Base-by-base conservation (phyloP, 2,329 filamentous ascomycete genomes). In the Aphanocladium album region DNA sequence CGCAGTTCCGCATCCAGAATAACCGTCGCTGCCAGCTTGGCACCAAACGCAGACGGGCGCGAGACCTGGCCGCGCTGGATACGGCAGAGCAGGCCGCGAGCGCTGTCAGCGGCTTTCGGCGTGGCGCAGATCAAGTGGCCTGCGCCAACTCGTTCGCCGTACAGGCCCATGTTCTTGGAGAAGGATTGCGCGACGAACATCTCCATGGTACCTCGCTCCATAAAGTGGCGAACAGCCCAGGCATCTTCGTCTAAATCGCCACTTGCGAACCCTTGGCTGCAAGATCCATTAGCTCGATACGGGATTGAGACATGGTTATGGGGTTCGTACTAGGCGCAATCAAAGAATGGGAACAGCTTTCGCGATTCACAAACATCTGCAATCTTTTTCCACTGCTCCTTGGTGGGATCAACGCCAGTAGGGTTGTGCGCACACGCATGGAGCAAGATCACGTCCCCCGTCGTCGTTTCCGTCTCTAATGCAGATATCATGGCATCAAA, bases 391-490 rank as follows among this genome's bases (percentile, higher is more conserved):
- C 74, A 76, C 62, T 76, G 72, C 5, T 70, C 69, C 39, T 63
- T 65, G 1, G 68, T 66, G 1, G 68, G 70, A 59, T 77, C 74
- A 2, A 72, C 51, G 8, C 75, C 75, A 0, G 73, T 76, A 1
- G 74, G 74, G 49, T 77, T 77, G 56, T 77, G 75, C 21, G 71
- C 71, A 51, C 71, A 76, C 4, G 70, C 72, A 43, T 77, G 74
- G 5, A 77, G 65, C 6, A 77, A 54, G n/a, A 76, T 60, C 16
- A 74, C 67, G 47, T 74, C 72, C 14, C 70, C 70, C 5, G 62
- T 30, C 11, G 62, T 49, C 1, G 73, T 67, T 3, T 69, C 60
- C 5, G 33, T 41, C 21, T 19, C 17, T 12, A 77, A 63, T 0
- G 65, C 65, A 0, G 45, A 27, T 4, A 68, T 62, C 67, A 74